A percentile compares a stretch with the other conserved stretches of the same genome.
Conservation (phyloP, 2,329 filamentous ascomycete species). For the Bretziella fagacearum region DNA sequence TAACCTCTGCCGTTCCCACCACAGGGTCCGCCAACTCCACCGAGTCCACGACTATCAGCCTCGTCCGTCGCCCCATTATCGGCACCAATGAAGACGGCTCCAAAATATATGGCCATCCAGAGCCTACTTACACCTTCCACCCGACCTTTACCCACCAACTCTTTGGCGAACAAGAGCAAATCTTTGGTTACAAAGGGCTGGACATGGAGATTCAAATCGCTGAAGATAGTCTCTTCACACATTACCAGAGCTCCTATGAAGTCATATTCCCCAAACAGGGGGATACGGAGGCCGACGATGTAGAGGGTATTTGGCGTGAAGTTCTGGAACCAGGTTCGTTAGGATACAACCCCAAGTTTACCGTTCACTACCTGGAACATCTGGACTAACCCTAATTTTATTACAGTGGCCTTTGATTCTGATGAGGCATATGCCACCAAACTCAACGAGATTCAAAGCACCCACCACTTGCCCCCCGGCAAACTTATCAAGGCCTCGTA, state of each 20-base stretch:
- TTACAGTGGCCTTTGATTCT: constrained; percentile 44
- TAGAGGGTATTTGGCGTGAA: constrained; percentile 11
- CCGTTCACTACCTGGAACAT: constrained; percentile 2
- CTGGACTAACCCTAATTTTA: neutral
- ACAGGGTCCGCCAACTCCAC: constrained; percentile 43
- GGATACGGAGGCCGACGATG: constrained; percentile 12
- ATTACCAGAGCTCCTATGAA: constrained; percentile 8
- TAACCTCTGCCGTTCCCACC: constrained; percentile 10
- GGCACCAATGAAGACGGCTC: constrained; percentile 29
- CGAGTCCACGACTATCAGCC: constrained; percentile 44
- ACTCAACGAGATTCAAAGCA: neutral
- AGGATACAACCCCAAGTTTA: neutral
- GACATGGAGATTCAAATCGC: constrained; percentile 55
- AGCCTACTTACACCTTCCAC: constrained; percentile 50
- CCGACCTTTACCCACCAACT: constrained; percentile 83
- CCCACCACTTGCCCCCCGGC: constrained; percentile 5
- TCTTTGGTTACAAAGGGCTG: constrained; percentile 77
- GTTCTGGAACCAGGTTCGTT: constrained; percentile 9
- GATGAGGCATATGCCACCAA: constrained; percentile 40
- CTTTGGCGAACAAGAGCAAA: constrained; percentile 81
- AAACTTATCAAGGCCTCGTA: constrained; percentile 5
- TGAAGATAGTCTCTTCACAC: constrained; percentile 28
- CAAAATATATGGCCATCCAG: constrained; percentile 21
- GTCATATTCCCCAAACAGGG: constrained; percentile 9
- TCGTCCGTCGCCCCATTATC: constrained; percentile 26